A percentile compares a stretch with the other conserved stretches of the same genome.
These are phyloP conservation scores for Eragrostis curvula DNA, from an alignment of 176 grass and related monocot species.

Conservation along the genomic window DNA sequence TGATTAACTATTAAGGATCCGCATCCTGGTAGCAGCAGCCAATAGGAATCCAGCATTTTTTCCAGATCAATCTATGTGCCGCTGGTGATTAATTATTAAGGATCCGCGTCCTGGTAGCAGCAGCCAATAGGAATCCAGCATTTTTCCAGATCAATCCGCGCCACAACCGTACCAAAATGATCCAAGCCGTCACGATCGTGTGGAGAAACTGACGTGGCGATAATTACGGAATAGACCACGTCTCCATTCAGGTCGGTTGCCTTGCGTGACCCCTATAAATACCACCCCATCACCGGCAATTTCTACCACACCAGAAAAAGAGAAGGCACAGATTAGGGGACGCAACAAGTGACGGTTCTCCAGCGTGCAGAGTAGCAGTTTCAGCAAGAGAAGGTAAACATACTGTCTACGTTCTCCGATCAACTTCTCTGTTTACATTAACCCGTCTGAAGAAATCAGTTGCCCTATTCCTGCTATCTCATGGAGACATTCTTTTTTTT, in stretches of 20 bases:
- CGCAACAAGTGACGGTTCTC: neutral
- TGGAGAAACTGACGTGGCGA: neutral
- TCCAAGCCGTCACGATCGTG: neutral
- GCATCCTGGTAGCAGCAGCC: neutral
- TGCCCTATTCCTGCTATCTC: no score
- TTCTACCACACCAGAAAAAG: neutral
- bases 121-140: neutral
- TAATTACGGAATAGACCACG: neutral
- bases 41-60: neutral
- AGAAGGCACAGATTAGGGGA: neutral
- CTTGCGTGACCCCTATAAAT: neutral
- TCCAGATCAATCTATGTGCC: neutral
- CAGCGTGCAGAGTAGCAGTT: neutral
- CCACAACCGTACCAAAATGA: neutral
- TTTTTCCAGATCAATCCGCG: neutral
- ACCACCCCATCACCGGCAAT: neutral
- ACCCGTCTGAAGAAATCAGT: no score
- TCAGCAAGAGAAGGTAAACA: neutral
- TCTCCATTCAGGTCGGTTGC: neutral
- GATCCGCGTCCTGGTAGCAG: neutral
- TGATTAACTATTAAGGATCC: no score
- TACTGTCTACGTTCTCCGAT: neutral
- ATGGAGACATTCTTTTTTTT: no score
- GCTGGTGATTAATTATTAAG: no score
- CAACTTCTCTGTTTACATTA: neutral